Conservation (phyloP, 805 yeast genomes). For the Brettanomyces custersianus region DNA sequence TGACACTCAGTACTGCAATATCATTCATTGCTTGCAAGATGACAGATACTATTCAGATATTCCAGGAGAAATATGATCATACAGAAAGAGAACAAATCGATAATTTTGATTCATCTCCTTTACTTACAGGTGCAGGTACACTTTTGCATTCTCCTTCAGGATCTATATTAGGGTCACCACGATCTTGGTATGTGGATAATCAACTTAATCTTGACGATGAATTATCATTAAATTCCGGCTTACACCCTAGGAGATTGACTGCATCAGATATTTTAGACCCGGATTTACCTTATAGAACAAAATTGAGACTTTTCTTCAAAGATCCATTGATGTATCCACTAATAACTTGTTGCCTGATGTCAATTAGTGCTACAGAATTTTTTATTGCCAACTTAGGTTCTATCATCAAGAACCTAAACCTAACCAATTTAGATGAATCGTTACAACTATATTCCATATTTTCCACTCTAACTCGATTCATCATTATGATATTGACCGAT, state of each 20-base stretch:
- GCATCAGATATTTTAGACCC: not conserved
- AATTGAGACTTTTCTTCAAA: constrained; percentile 22
- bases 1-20: constrained; percentile 11
- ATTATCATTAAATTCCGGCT: constrained; percentile 17
- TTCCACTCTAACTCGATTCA: constrained; percentile 63
- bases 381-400: constrained; percentile 74
- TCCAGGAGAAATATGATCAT: constrained; percentile 19
- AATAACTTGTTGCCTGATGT: constrained; percentile 51
- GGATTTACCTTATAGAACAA: constrained; percentile 8
- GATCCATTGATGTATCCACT: constrained; percentile 62
- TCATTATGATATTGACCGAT: constrained; percentile 65
- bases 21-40: constrained; percentile 22
- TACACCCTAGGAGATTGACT: constrained; percentile 7
- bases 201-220: constrained; percentile 20
- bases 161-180: constrained; percentile 21
- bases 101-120: constrained; percentile 25
- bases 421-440: constrained; percentile 12
- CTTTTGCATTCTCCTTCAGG: constrained; percentile 18
- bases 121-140: constrained; percentile 24
- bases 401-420: constrained; percentile 17
- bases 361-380: constrained; percentile 81
- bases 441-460: constrained; percentile 36
- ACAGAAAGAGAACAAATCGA: constrained; percentile 17
- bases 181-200: constrained; percentile 22
- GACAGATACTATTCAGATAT: constrained; percentile 18